Percentiles rank a stretch among this genome's conserved stretches.
phyloP scores from a whole-genome alignment of 1,284 basidiomycete species.

The Fomitopsis pinicola region DNA sequence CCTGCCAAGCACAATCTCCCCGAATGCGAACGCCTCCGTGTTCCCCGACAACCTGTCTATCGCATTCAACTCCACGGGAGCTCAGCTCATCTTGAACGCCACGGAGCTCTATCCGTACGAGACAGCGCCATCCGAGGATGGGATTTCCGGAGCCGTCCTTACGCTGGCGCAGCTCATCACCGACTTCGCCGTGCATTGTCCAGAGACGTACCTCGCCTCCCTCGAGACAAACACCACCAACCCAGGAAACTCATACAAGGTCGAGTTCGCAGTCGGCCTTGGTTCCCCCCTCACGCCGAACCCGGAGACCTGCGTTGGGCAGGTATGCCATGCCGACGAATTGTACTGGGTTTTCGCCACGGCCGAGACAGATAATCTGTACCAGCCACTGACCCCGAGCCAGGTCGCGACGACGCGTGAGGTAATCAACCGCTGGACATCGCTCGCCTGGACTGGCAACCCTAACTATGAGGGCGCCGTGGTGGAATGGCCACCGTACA shows the following conservation, averaged over 20 bases:
- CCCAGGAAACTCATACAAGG: slow-evolving; percentile 10
- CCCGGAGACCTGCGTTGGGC: slow-evolving; percentile 10
- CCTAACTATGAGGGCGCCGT: slow-evolving; percentile 11
- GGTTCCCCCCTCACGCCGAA: slow-evolving; percentile 11
- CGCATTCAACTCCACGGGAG: slow-evolving; percentile 9
- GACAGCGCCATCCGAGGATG: slow-evolving; percentile 9
- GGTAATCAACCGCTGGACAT: slow-evolving; percentile 11
- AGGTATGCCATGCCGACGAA: slow-evolving; percentile 14
- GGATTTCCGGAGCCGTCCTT: slow-evolving; percentile 10
- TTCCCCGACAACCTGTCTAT: slow-evolving; percentile 8
- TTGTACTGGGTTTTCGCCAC: slow-evolving; percentile 14
- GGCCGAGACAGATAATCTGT: slow-evolving; percentile 12
- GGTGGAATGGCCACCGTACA: slow-evolving; percentile 10
- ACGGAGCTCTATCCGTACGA: slow-evolving; percentile 8
- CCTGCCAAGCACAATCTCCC: slow-evolving; percentile 7
- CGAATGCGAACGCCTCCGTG: slow-evolving; percentile 6
- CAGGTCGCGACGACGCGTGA: slow-evolving; percentile 11
- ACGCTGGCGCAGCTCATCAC: slow-evolving; percentile 9
- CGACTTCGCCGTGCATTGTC: slow-evolving; percentile 11
- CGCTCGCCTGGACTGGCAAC: slow-evolving; percentile 11
- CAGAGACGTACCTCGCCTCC: slow-evolving; percentile 9
- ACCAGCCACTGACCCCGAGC: slow-evolving; percentile 8
- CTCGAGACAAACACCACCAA: slow-evolving; percentile 13
- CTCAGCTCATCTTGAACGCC: slow-evolving; percentile 4
- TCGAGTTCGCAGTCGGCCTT: slow-evolving; percentile 9